Evolutionary conservation across 2,329 filamentous ascomycete genomes (phyloP), one percentile per base, ranked within the genome.

Genomic region (Paramyrothecium sp.): DNA sequence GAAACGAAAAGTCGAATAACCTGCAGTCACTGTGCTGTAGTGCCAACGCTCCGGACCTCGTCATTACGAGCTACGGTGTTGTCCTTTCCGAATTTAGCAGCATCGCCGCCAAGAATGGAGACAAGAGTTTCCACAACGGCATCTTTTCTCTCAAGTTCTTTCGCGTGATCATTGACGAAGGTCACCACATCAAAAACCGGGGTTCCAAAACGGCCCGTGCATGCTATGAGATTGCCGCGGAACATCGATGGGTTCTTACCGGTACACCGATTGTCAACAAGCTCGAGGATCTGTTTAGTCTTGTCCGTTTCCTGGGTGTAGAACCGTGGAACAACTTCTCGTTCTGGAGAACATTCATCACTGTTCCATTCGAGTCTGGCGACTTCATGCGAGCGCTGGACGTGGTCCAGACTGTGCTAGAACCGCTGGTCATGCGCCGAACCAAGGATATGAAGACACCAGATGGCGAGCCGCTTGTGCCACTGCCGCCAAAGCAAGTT

Each of bases 391-490:
- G 93, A 4, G 95, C 95, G 1, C 80, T 99, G 8, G 95, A 98
- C 69, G 95, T 99, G 2, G 95, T 99, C 2, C 95, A 99, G 71
- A 99, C 94, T 0, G 94, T 99, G 0, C 77, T 99, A 5, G 95
- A 99, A 69, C 95, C 95, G 8, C 78, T 99, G n/a, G 95, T 99
- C 10, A 87, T 99, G 73, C 86, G 95, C 49, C 85, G 95, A 59
- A 99, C 95, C 0, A 99, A 99, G 71, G 93, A 97, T 61, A 99
- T 99, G 95, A 96, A 92, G 74, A 98, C 92, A 0, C 94, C 95
- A 0, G 86, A 90, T 54, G 95, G 95, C 7, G 64, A 78, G 33
- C 80, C 78, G 1, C 75, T 99, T 3, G 94, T 99, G 1, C 86
- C 90, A 0, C 76, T 99, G 7, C 95, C 95, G 2, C 83, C 87